Base-by-base conservation (phyloP, 352 stramenopile species). In the Phytophthora sp. region DNA sequence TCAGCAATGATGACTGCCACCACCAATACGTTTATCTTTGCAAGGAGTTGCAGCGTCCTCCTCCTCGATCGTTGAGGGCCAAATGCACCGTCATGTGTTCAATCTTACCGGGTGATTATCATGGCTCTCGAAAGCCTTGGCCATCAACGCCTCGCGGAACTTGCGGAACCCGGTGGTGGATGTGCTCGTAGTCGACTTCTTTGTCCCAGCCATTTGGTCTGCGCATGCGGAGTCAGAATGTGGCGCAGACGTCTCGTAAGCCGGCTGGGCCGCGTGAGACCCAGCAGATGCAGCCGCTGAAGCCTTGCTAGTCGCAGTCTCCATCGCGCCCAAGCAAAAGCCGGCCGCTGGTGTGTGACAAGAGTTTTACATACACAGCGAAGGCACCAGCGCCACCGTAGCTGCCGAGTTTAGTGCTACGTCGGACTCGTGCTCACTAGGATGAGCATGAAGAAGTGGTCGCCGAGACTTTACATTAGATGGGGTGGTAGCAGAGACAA, bases 141-240 rank as follows among this genome's bases (percentile, higher is more conserved):
- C 54, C 74, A 91, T 80, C 8, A 91, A 66, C 46, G 76, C 63
- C 30, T 88, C 66, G 5, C 79, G 73, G 50, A 91, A 73, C 61
- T 87, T 88, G n/a, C 72, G 77, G 63, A 91, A 88, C 9, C 64
- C 65, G 17, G 48, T 34, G 15, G 31, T 52, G 4, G 66, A 48
- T 7, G 42, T 3, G 35, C 26, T 23, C 46, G 54, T 64, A 63
- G n/a, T n/a, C n/a, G n/a, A n/a, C 54, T 45, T 62, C 50, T 50
- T 44, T 18, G 26, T 20, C 17, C 2, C 3, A 10, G 20, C 21
- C 38, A 49, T 30, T 34, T 56, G 5, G 8, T 49, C 30, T n/a
- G n/a, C n/a, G 39, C 62, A 53, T 43, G 42, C 39, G 42, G 44
- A 44, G 44, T 31, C 21, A 54, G 43, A 37, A 54, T 32, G 41